Percentiles rank a stretch among this genome's conserved stretches.
phyloP scores from a whole-genome alignment of 1,284 basidiomycete genomes.

The Violaceomyces palustris region DNA sequence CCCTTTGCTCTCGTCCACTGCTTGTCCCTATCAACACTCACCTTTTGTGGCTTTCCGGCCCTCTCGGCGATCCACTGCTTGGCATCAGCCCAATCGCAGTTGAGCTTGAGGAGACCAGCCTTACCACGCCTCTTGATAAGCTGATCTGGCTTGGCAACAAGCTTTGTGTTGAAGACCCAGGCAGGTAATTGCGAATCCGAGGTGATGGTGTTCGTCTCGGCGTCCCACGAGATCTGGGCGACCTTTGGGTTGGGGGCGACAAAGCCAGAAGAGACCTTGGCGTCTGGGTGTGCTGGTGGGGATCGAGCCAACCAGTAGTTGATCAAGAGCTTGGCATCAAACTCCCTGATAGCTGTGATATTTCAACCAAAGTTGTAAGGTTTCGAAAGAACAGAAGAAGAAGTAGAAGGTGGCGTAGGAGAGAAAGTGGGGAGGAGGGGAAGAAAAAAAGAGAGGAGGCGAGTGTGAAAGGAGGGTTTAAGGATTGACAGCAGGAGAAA shows the following conservation, averaged over 20 bases:
- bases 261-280: slow-evolving; percentile 44
- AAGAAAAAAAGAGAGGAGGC: too few species aligned
- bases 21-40: slow-evolving; percentile 52
- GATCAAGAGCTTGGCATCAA: slow-evolving; percentile 52
- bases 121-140: slow-evolving; percentile 99
- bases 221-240: slow-evolving; percentile 69
- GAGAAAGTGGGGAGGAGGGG: too few species aligned
- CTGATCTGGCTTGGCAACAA: slow-evolving; percentile 65
- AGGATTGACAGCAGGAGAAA: too few species aligned
- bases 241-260: slow-evolving; percentile 47
- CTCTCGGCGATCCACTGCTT: slow-evolving; percentile 74
- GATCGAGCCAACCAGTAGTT: slow-evolving; percentile 52
- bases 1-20: slow-evolving; percentile 1
- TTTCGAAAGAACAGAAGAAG: too few species aligned
- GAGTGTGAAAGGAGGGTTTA: too few species aligned
- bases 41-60: slow-evolving; percentile 89
- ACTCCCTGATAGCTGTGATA: slow-evolving; percentile 47
- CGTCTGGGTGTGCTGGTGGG: slow-evolving; percentile 40
- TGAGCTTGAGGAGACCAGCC: slow-evolving; percentile 83
- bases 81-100: slow-evolving; percentile 78
- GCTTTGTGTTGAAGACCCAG: slow-evolving; percentile 63
- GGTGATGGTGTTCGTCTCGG: slow-evolving; percentile 72
- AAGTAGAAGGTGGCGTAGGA: too few species aligned
- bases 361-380: too few species aligned
- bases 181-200: slow-evolving; percentile 69